Evolutionary conservation across 2,329 filamentous ascomycete species (phyloP).

Genomic region (Grosmannia penicillata): DNA sequence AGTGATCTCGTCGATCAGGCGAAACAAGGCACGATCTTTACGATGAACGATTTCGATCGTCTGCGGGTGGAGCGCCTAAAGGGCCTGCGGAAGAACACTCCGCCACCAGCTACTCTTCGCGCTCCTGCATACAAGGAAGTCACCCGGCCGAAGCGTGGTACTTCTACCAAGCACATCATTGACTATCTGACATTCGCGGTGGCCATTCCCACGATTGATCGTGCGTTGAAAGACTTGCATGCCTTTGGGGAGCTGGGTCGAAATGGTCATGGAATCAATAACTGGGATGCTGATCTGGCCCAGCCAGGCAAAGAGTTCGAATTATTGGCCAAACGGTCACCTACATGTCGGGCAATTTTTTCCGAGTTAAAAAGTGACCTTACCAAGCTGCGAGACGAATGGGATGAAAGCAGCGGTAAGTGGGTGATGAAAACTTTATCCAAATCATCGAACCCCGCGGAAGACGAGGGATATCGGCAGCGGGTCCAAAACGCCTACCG

Average conservation of each 20-base stretch:
- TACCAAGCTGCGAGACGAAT: constrained; percentile 14
- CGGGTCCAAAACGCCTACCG: constrained; percentile 22
- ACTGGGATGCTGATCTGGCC: constrained; percentile 23
- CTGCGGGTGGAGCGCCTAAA: constrained; percentile 14
- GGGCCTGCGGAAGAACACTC: constrained; percentile 9
- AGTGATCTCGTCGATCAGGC: constrained; percentile 40
- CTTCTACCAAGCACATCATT: constrained; percentile 36
- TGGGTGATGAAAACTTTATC: too few species aligned
- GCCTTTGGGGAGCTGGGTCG: background rate
- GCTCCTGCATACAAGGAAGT: constrained; percentile 31
- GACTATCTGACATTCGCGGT: constrained; percentile 46
- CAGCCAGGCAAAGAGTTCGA: constrained; percentile 21
- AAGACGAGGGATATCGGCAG: constrained; percentile 11
- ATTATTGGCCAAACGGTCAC: constrained; percentile 12
- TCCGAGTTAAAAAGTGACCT: constrained; percentile 20
- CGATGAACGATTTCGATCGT: constrained; percentile 21
- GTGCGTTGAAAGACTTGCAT: constrained; percentile 20
- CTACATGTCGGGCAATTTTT: constrained; percentile 18
- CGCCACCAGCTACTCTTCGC: constrained; percentile 11
- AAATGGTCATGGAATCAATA: constrained; percentile 1
- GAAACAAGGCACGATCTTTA: constrained; percentile 40
- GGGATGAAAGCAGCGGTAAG: too few species aligned
- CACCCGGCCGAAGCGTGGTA: constrained; percentile 12
- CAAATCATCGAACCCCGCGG: too few species aligned
- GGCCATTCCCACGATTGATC: constrained; percentile 25